Evolutionary conservation across 1,284 basidiomycete genomes (phyloP).

Genomic region (Sanghuangporus sanghuang): DNA sequence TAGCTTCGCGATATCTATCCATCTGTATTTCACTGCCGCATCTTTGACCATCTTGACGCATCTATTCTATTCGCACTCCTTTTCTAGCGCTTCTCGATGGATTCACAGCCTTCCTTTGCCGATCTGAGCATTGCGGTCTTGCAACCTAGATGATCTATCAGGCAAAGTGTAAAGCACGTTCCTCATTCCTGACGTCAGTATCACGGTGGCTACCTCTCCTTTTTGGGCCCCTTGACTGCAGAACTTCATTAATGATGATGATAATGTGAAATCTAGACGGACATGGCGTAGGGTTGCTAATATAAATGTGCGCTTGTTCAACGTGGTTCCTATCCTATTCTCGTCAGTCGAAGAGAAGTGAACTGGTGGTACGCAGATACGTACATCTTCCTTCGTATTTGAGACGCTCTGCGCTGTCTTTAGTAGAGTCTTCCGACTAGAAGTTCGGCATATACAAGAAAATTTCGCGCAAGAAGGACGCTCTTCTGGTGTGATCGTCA

Average conservation of each 20-base stretch:
- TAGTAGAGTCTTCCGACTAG: background rate
- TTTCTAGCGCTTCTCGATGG: background rate
- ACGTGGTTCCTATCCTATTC: background rate
- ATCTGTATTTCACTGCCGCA: background rate
- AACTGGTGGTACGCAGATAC: background rate
- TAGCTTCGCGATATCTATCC: background rate
- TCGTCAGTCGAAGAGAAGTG: background rate
- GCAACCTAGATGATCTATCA: background rate
- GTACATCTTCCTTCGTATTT: background rate
- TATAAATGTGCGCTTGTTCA: background rate
- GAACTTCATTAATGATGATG: background rate
- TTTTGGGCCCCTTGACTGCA: background rate
- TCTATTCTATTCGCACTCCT: background rate
- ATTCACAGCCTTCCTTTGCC: background rate
- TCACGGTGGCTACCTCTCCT: background rate
- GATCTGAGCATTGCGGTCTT: background rate
- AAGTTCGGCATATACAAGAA: background rate
- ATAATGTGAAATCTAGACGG: too few species aligned
- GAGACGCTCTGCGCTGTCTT: background rate
- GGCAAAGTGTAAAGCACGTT: background rate
- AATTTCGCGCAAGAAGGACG: background rate
- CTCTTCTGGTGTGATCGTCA: background rate
- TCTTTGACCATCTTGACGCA: background rate
- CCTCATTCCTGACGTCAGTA: background rate
- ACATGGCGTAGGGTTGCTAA: background rate